Conservation (phyloP, 305 asterid genomes). For the Fraxinus paxiana region DNA sequence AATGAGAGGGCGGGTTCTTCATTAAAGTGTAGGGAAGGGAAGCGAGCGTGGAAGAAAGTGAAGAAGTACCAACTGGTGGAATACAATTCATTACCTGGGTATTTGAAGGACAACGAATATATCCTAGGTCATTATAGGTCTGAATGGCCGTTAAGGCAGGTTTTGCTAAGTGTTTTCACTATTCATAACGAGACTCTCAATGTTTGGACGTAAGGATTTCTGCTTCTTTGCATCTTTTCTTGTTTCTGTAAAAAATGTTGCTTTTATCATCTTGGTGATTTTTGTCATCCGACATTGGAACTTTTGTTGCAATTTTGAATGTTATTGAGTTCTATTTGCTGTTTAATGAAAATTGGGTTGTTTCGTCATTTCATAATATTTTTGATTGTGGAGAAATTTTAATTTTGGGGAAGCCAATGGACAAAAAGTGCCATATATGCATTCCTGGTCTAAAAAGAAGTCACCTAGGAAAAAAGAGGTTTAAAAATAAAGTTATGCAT, state of each 20-base stretch:
- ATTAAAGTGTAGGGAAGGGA: conserved; percentile 52
- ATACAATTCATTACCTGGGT: conserved; percentile 82
- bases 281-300: not conserved
- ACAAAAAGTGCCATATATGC: not conserved
- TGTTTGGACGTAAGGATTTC: conserved; percentile 84
- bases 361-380: not conserved
- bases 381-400: conserved; percentile 1
- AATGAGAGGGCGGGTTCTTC: conserved; percentile 26
- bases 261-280: conserved; percentile 9
- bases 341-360: not conserved
- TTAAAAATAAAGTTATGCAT: not conserved
- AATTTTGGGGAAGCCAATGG: not conserved
- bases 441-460: not conserved
- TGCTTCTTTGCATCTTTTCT: not conserved
- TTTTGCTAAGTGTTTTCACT: conserved; percentile 66
- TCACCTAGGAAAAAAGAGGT: not conserved
- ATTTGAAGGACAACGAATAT: conserved; percentile 88
- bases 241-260: not conserved
- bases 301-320: not conserved
- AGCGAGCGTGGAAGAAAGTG: conserved; percentile 84
- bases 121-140: conserved; percentile 71
- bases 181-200: conserved; percentile 96
- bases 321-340: not conserved
- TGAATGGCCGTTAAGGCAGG: conserved; percentile 89
- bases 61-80: conserved; percentile 88